Percentiles rank a stretch among this genome's conserved stretches.
These are phyloP conservation scores for Stenocarpella maydis DNA, from an alignment of 2,329 filamentous ascomycete genomes.

Conservation along the genomic window DNA sequence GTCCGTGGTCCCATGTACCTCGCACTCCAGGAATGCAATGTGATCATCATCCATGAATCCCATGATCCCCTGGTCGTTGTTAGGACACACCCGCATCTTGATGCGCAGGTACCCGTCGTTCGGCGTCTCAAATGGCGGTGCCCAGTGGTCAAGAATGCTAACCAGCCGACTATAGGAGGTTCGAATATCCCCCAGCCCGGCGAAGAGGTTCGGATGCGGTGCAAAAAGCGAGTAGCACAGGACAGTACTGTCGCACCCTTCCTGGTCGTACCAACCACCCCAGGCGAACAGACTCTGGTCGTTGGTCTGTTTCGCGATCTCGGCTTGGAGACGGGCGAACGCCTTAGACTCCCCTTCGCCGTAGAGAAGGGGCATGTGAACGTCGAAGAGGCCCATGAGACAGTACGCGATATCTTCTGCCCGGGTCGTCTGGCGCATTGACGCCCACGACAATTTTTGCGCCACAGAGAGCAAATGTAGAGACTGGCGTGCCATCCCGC, in stretches of 20 bases:
- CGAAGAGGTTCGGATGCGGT: slow-evolving; percentile 12
- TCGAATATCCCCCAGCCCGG: slow-evolving; percentile 10
- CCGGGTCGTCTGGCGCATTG: slow-evolving; percentile 38
- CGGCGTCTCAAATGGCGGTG: slow-evolving; percentile 28
- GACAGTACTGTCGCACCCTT: background rate
- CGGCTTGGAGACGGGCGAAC: slow-evolving; percentile 40
- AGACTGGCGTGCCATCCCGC: slow-evolving; percentile 33
- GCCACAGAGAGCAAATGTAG: slow-evolving; percentile 31
- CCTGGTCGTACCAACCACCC: slow-evolving; percentile 28
- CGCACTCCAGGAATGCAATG: slow-evolving; percentile 30
- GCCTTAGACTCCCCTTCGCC: slow-evolving; percentile 40
- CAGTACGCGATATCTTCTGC: slow-evolving; percentile 42
- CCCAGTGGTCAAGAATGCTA: slow-evolving; percentile 30
- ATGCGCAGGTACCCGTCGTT: slow-evolving; percentile 33
- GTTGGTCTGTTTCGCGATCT: slow-evolving; percentile 38
- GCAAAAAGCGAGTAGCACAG: slow-evolving; percentile 28
- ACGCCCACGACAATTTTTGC: slow-evolving; percentile 43
- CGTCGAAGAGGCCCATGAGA: slow-evolving; percentile 43
- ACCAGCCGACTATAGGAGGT: slow-evolving; percentile 5
- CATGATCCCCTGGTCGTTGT: slow-evolving; percentile 5
- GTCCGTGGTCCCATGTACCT: slow-evolving; percentile 14
- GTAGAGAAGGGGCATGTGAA: slow-evolving; percentile 43
- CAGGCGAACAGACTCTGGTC: slow-evolving; percentile 42
- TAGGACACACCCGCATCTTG: slow-evolving; percentile 26
- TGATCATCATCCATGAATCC: slow-evolving; percentile 33